Base-by-base conservation (phyloP, 257 asterid genomes). In the Solanum peruvianum region DNA sequence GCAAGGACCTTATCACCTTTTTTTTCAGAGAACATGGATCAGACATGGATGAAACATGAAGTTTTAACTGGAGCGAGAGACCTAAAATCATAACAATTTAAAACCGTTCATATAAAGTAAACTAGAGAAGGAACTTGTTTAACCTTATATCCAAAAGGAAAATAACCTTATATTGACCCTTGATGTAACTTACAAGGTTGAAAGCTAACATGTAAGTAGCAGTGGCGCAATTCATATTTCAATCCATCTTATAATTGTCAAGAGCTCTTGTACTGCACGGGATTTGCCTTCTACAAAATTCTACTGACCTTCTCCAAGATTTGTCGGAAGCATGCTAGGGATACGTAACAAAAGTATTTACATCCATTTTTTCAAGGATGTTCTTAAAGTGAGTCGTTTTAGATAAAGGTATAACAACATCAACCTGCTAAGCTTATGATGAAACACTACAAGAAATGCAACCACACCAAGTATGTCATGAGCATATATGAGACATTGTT, bases 241-340 rank as follows among this genome's bases (percentile, higher is more conserved):
- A 89, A 44, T 60, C 84, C 9, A 56, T 77, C 29, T 33, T 67
- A 83, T 83, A 33, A 88, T 87, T 64, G 62, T 91, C 93, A 21
- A 93, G 83, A 81, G 83, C 39, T 73, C 81, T 58, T 39, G 92
- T 92, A 88, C 92, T 35, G 85, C 89, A 47, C 80, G 60, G 64
- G 87, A 89, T 84, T 89, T 88, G 92, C 96, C 93, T 31, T 89
- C 98, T 29, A 92, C 76, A 9, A 93, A 93, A 35, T 91, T 91
- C 96, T 94, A 92, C 87, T 90, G 92, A 84, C 91, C 92, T 86
- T 92, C 92, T 37, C 96, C 98, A 9, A 95, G 92, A 88, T 90
- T 92, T 62, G 81, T 85, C 25, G 98, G 91, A 44, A 95, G 84
- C 87, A 92, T 86, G 89, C 98, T 35, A 35, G 5, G 35, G 35